These are phyloP conservation scores for Yamadazyma takamatsuzukensis DNA, from an alignment of 805 yeast genomes.

Conservation along the genomic window DNA sequence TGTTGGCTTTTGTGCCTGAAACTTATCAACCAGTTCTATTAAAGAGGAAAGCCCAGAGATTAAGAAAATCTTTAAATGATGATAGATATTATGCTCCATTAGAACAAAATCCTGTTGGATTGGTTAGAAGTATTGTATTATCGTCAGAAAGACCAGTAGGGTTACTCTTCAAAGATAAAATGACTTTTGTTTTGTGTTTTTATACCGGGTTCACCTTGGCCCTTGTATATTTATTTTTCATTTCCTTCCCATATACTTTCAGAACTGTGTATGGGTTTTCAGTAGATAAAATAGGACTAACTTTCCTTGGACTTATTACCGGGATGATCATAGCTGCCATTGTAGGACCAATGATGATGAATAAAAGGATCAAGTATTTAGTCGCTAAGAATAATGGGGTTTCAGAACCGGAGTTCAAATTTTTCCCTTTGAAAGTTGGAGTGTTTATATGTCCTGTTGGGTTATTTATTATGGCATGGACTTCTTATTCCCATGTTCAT, in stretches of 20 bases:
- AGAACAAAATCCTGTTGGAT: conserved; percentile 22
- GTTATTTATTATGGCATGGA: conserved; percentile 79
- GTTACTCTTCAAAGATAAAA: conserved; percentile 22
- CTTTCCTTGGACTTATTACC: conserved; percentile 31
- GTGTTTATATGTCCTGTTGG: conserved; percentile 71
- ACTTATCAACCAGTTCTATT: conserved; percentile 26
- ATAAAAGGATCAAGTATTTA: conserved; percentile 24
- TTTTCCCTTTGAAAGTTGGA: conserved; percentile 67
- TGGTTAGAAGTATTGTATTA: conserved; percentile 16
- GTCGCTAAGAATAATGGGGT: conserved; percentile 37
- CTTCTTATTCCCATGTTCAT: conserved; percentile 62
- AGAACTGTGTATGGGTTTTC: conserved; percentile 34
- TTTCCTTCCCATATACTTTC: conserved; percentile 38
- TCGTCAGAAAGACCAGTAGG: conserved; percentile 22
- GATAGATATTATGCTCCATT: conserved; percentile 36
- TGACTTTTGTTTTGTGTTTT: conserved; percentile 27
- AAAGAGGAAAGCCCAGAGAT: conserved; percentile 20
- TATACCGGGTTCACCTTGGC: conserved; percentile 46
- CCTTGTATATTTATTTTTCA: conserved; percentile 38
- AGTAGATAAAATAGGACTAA: conserved; percentile 22
- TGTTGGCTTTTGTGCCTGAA: conserved; percentile 24
- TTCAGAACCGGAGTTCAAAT: conserved; percentile 71
- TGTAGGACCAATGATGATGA: conserved; percentile 22
- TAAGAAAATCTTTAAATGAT: conserved; percentile 34
- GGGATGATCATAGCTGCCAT: conserved; percentile 34